Evolutionary conservation across 768 basidiomycete species (phyloP).

Genomic region (Pluteus cervinus): DNA sequence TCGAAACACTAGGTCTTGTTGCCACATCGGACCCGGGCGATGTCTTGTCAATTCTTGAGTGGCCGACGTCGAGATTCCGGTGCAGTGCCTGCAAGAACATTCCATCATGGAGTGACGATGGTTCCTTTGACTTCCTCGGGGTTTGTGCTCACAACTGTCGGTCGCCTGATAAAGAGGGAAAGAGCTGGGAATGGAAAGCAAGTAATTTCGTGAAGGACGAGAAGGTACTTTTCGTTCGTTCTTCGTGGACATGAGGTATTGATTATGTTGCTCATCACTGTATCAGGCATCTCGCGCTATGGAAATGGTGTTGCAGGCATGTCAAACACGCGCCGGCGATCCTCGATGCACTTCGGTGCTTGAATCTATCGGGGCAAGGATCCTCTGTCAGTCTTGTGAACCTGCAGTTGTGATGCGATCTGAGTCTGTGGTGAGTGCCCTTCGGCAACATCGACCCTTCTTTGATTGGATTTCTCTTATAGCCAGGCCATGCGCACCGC

Average conservation of each 20-base stretch:
- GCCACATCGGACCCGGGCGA: slow-evolving; percentile 49
- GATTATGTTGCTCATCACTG: neutral
- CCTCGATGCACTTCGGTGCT: neutral
- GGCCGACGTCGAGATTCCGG: slow-evolving; percentile 52
- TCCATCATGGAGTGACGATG: neutral
- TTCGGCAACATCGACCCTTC: neutral
- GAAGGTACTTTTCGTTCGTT: neutral
- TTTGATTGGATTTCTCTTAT: neutral
- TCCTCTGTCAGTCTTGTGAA: neutral
- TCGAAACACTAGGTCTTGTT: slow-evolving; percentile 39
- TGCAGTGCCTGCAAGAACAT: slow-evolving; percentile 47
- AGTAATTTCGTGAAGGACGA: neutral
- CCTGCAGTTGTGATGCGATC: neutral
- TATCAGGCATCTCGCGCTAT: neutral
- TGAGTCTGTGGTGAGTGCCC: neutral
- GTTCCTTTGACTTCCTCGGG: slow-evolving; percentile 12
- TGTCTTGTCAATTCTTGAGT: slow-evolving; percentile 48
- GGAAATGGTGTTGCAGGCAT: neutral
- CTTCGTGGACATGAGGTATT: neutral
- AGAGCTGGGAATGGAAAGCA: neutral
- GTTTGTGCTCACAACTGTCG: too few species aligned
- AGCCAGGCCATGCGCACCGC: neutral
- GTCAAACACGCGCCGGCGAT: neutral
- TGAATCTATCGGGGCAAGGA: neutral
- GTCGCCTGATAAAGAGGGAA: too few species aligned